Evolutionary conservation across 129 eudicot genomes (phyloP).

Genomic region (Helianthus tuberosus): DNA sequence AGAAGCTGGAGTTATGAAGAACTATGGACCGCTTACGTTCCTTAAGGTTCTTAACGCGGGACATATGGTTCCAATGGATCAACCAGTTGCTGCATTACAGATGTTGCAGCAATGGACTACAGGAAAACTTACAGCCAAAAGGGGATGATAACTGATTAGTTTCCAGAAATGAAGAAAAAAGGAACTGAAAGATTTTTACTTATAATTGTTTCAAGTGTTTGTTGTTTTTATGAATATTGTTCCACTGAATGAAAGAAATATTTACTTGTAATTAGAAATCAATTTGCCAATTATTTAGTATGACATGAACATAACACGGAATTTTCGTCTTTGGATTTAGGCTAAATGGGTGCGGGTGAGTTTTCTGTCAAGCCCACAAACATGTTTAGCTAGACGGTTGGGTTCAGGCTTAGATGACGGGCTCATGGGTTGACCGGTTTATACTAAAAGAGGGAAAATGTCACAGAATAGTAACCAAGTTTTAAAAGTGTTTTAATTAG

Average conservation of each 20-base stretch:
- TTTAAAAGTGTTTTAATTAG: too few species aligned
- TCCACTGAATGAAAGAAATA: conserved; percentile 18
- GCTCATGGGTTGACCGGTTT: too few species aligned
- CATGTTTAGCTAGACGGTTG: too few species aligned
- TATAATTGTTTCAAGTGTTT: conserved; percentile 30
- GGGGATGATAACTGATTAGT: conserved; percentile 5
- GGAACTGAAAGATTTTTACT: not conserved
- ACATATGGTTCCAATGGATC: conserved; percentile 95
- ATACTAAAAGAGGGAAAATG: too few species aligned
- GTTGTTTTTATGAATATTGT: conserved; percentile 22
- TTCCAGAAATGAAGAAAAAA: not conserved
- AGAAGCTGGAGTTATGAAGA: conserved; percentile 56
- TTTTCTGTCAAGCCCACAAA: too few species aligned
- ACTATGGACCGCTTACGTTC: conserved; percentile 68
- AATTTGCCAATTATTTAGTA: not conserved
- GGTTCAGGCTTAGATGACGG: too few species aligned
- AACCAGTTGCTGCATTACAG: conserved; percentile 67
- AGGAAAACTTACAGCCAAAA: conserved; percentile 41
- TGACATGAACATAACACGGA: too few species aligned
- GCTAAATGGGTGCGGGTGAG: too few species aligned
- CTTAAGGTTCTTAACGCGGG: conserved; percentile 77
- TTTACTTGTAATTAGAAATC: conserved; percentile 37
- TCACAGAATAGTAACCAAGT: too few species aligned
- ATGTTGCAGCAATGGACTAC: conserved; percentile 79
- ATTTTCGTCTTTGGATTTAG: too few species aligned